These are phyloP conservation scores for Rhizophagus sp. DNA, from an alignment of 192 early-diverging fungal species.

Conservation along the genomic window DNA sequence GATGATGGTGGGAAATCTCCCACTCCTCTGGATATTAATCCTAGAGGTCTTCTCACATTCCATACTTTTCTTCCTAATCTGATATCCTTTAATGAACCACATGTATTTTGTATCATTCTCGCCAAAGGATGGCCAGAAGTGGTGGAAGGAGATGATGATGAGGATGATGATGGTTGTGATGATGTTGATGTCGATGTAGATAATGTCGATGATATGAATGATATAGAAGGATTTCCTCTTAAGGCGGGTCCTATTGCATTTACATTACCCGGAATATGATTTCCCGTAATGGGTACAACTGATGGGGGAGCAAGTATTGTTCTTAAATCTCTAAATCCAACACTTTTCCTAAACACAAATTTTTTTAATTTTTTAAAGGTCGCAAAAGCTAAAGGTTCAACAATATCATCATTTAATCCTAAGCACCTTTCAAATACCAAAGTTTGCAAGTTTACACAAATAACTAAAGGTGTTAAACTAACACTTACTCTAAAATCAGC, in stretches of 20 bases:
- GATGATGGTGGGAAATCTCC: constrained; percentile 11
- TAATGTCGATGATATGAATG: too few relatives aligned
- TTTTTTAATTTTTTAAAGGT: constrained; percentile 16
- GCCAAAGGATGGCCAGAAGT: neutral
- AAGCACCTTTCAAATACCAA: constrained; percentile 5
- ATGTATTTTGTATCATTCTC: constrained; percentile 8
- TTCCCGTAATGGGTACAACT: neutral
- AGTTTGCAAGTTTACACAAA: constrained; percentile 4
- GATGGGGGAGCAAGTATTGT: neutral
- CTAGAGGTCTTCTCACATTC: constrained; percentile 9
- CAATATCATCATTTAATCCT: neutral
- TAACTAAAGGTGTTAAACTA: neutral
- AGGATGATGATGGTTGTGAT: neutral
- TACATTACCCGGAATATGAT: neutral
- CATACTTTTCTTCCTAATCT: constrained; percentile 15
- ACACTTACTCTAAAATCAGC: constrained; percentile 7
- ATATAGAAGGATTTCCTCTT: neutral
- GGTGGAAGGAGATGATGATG: neutral
- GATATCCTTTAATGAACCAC: constrained; percentile 4
- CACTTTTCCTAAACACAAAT: constrained; percentile 23
- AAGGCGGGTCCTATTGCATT: neutral
- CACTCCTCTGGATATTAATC: neutral
- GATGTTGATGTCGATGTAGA: neutral
- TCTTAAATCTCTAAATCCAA: constrained; percentile 11
- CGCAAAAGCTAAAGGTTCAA: constrained; percentile 11